Evolutionary conservation across 2,329 filamentous ascomycete species (phyloP).

Genomic region (Cercospora sp.): DNA sequence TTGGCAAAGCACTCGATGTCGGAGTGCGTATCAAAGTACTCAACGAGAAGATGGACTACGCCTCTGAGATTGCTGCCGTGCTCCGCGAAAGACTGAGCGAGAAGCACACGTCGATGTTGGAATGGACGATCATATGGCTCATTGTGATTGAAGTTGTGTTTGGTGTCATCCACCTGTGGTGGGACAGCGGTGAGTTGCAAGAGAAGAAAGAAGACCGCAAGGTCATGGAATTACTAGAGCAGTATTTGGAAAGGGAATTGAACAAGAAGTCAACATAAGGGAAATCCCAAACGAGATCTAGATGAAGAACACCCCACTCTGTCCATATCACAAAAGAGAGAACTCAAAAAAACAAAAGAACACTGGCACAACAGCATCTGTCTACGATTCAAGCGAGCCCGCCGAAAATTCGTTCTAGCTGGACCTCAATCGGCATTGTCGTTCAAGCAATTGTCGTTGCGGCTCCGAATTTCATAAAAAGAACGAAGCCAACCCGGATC

Average conservation of each 20-base stretch:
- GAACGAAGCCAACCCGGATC: neutral
- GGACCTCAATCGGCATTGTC: neutral
- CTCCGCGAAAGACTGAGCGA: constrained; percentile 75
- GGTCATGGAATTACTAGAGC: constrained; percentile 43
- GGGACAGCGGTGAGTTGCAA: constrained; percentile 55
- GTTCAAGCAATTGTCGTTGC: neutral
- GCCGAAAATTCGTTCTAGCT: neutral
- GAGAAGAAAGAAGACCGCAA: constrained; percentile 46
- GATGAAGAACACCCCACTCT: neutral
- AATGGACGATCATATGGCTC: constrained; percentile 93
- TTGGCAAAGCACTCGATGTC: constrained; percentile 86
- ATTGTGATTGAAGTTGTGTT: constrained; percentile 92
- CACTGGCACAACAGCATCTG: neutral
- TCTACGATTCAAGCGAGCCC: neutral
- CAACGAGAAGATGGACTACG: constrained; percentile 98
- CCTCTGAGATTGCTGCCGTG: constrained; percentile 89
- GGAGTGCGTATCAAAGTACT: constrained; percentile 85
- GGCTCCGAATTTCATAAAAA: neutral
- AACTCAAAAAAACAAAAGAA: neutral
- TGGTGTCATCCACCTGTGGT: constrained; percentile 72
- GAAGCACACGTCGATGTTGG: constrained; percentile 81
- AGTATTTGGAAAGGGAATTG: constrained; percentile 39
- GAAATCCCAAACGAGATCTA: neutral
- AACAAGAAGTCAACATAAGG: neutral
- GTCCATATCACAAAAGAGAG: neutral